Evolutionary conservation across 768 basidiomycete genomes (phyloP).

Genomic region (Rossbeevera mucosa): DNA sequence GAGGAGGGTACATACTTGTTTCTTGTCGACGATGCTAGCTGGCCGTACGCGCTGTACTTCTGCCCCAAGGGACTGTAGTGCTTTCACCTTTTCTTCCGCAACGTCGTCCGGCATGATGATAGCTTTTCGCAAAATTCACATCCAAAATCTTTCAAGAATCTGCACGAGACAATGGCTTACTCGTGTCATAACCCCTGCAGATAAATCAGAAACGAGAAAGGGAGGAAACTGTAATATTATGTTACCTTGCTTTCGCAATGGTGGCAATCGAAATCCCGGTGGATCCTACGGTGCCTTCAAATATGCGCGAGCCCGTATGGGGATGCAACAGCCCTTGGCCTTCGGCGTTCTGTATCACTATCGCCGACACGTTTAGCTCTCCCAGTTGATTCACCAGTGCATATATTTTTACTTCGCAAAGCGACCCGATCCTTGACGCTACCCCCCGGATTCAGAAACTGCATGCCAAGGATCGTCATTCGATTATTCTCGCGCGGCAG

Average conservation of each 20-base stretch:
- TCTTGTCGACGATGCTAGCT: conserved; percentile 94
- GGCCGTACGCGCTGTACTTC: conserved; percentile 88
- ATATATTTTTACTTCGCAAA: conserved; percentile 57
- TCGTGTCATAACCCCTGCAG: conserved; percentile 80
- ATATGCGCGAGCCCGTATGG: conserved; percentile 85
- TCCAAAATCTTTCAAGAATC: too few species aligned
- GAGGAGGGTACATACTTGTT: conserved; percentile 55
- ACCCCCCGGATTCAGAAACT: conserved; percentile 97
- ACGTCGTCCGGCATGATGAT: conserved; percentile 91
- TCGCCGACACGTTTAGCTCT: background rate
- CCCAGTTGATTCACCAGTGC: background rate
- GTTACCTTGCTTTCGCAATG: conserved; percentile 80
- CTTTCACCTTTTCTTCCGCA: conserved; percentile 85
- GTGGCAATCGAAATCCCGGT: conserved; percentile 97
- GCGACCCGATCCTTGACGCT: conserved; percentile 99
- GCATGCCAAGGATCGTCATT: conserved; percentile 41
- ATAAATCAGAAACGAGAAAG: background rate
- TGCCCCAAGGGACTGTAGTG: conserved; percentile 79
- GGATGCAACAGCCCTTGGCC: conserved; percentile 75
- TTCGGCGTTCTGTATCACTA: conserved; percentile 96
- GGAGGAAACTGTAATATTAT: conserved; percentile 9
- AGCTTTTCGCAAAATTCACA: conserved; percentile 38
- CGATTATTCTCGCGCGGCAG: background rate
- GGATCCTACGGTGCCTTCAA: conserved; percentile 95
- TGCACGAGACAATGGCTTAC: conserved; percentile 36